Base-by-base conservation (phyloP, 345 rosid genomes). In the Euphorbia lathyris region DNA sequence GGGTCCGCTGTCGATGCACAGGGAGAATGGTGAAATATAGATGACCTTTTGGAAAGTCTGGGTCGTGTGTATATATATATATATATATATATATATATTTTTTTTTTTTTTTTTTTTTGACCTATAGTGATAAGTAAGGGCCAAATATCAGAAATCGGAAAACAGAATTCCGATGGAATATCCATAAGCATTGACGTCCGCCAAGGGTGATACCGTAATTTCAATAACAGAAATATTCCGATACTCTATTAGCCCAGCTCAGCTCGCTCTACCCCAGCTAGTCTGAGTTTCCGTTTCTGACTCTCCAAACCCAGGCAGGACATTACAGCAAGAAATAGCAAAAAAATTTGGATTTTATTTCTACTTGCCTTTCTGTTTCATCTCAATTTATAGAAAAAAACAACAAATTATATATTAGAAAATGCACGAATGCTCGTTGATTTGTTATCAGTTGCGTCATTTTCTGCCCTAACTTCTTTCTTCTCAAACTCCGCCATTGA, bases 401-500 rank as follows among this genome's bases (percentile, higher is more conserved):
- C 26, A 42, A 45, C 48, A 29, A 58, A 47, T 32, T 19, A 62
- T 50, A 66, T 65, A 2, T 1, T 13, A 14, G 17, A 62, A 72
- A 12, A n/a, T 25, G 73, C 43, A 40, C 62, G 65, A 61, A 12
- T 32, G 67, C 38, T 62, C 51, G 69, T 74, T 64, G 65, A 69
- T 66, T 69, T 52, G 65, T 74, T 57, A 55, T 57, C 75, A 64
- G 69, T 48, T 30, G 68, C 66, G 72, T 73, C 82, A 42, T 79
- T 77, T 68, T 75, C 79, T 68, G 48, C 74, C 36, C 62, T 40
- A 42, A 40, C 10, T 8, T 52, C 43, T 26, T 14, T 47, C 63
- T 68, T 73, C 70, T 58, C 73, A 16, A 50, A 64, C 65, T 75
- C 79, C 72, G 78, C 78, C 78, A 17, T 61, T 67, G 77, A 34